Base-by-base conservation (phyloP, 345 rosid species). In the Murraya koenigii region DNA sequence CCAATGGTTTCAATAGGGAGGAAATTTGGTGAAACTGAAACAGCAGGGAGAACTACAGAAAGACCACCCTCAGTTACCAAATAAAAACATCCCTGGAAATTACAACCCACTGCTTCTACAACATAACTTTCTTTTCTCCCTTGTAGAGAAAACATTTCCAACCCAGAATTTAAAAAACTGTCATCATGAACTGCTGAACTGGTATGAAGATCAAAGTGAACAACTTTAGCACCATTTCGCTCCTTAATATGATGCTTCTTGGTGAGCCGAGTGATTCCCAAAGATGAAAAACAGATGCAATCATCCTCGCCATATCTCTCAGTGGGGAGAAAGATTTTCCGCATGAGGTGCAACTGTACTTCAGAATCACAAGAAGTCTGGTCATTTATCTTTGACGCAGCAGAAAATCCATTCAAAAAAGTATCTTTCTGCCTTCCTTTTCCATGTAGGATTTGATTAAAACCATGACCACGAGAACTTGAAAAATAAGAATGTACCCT, bases 1-100 rank as follows among this genome's bases (percentile, higher is more conserved):
- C 89, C 93, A 78, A 90, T 70, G 71, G 89, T 81, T 80, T 87
- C 91, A 81, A 85, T 74, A 20, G 93, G 88, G 80, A 87, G 81
- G 68, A 76, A 85, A 68, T 85, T 83, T 66, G 90, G 83, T 73
- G 93, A 82, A 80, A 86, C 80, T 79, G 94, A 89, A 78, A 91
- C 62, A 70, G 94, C 82, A 49, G 99, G 98, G 80, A 96, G 98
- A 86, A 89, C 92, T 70, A 94, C 95, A 7, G 98, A 91, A 82
- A 96, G 86, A 75, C 97, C 99, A 77, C 70, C 80, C 80, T 87
- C 79, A 77, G 94, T 94, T 78, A 96, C 97, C 86, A 96, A 74
- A 86, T 92, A 96, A 65, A 96, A 80, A 84, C 84, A 88, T 20
- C 98, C 98, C 81, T 91, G 97, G 86, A 89, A 96, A 78, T 83